Base-by-base conservation (phyloP, 805 yeast genomes). In the Metschnikowia bowlesiae region DNA sequence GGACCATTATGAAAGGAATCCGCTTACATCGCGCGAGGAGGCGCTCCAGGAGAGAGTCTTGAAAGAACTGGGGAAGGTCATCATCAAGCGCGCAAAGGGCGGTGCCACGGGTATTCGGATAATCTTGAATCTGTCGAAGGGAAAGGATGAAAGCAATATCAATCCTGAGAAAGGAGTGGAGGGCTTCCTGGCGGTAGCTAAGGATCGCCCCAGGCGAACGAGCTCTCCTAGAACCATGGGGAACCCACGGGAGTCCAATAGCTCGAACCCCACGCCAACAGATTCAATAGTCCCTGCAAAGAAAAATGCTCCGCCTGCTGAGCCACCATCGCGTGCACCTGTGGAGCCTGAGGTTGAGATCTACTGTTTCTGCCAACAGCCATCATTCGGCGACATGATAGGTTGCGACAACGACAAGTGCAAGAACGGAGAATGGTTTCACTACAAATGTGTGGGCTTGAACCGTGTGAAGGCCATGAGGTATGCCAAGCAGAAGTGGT, bases 401-500 rank as follows among this genome's bases (percentile, higher is more conserved):
- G 68, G 63, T 6, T 64, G 68, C 32, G 68, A 64, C 39, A 53
- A 62, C 50, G 66, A 62, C 48, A 60, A 54, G 3, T 73, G 78
- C 53, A 70, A 72, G 28, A 73, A 73, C 47, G 78, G 78, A 1
- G 77, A 71, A 32, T 73, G 78, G 78, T 73, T 73, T 44, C 78
- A 73, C 51, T 73, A 71, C 55, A 73, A 72, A 50, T 73, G 78
- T 53, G 77, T 73, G 29, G 76, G 76, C 10, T 59, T 68, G 14
- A 70, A 64, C 47, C 55, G 69, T 45, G 75, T 68, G 8, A 74
- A 70, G 37, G 75, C 74, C 7, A 48, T 64, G 40, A 66, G 68
- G 52, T 69, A 59, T 46, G 57, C 69, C 28, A 62, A 69, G 9
- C 56, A 62, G 14, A 67, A 65, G 51, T 73, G 78, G 78, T 73